Conservation (phyloP, 148 eudicot species). For the Mesembryanthemum crystallinum region DNA sequence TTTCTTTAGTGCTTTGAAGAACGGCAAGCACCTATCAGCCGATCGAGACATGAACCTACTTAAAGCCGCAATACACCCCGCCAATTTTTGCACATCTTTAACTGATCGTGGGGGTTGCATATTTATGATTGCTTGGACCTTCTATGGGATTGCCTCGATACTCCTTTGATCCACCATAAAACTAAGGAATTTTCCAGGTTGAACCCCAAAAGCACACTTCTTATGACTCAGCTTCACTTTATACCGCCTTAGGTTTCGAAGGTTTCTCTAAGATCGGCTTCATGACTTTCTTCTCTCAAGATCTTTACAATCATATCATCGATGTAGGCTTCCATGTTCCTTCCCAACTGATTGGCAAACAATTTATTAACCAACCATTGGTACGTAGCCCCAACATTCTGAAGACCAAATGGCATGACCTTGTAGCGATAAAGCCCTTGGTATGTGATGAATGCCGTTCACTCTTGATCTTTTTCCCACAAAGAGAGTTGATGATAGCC, state of each 20-base stretch:
- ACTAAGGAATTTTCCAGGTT: not conserved
- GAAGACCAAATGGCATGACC: constrained; percentile 7
- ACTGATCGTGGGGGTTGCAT: not conserved
- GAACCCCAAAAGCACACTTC: not conserved
- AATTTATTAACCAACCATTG: not conserved
- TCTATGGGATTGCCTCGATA: not conserved
- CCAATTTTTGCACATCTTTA: not conserved
- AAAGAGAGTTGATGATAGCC: not conserved
- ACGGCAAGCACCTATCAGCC: not conserved
- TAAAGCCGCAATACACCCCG: not conserved
- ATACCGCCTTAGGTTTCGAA: not conserved
- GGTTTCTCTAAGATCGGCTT: not conserved
- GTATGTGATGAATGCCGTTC: not conserved
- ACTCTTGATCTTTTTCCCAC: not conserved
- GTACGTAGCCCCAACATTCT: not conserved
- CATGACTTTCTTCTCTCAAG: not conserved
- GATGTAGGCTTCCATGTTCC: constrained; percentile 6
- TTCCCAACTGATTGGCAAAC: not conserved
- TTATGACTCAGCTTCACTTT: not conserved
- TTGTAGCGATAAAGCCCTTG: not conserved
- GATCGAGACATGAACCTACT: not conserved
- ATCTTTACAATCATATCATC: constrained; percentile 2
- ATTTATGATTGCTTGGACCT: not conserved
- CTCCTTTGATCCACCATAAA: not conserved
- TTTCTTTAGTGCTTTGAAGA: not conserved